A percentile compares a stretch with the other conserved stretches of the same genome.
phyloP scores from a whole-genome alignment of 305 asterid genomes.

The Fraxinus angustifolia region DNA sequence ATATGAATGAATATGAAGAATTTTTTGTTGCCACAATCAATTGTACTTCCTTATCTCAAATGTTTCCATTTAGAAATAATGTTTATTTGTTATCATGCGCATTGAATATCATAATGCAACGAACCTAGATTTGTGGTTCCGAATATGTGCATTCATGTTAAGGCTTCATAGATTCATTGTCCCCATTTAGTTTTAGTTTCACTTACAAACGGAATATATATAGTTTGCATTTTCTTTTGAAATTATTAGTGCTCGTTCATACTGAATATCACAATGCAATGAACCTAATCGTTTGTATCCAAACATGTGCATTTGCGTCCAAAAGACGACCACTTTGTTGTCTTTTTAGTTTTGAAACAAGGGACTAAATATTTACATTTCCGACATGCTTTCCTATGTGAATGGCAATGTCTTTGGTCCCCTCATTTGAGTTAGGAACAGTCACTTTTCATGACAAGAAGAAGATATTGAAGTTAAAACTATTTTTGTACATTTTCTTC shows the following conservation, averaged over 20 bases:
- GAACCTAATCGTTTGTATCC: constrained; percentile 25
- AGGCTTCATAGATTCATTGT: background rate
- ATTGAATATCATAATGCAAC: background rate
- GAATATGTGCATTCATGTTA: background rate
- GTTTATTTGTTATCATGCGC: background rate
- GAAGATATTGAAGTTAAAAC: background rate
- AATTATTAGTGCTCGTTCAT: background rate
- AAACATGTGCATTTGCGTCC: constrained; percentile 33
- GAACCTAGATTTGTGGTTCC: background rate
- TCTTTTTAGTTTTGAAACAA: constrained; percentile 34
- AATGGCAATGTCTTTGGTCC: constrained; percentile 52
- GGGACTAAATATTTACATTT: constrained; percentile 19
- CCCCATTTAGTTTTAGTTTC: background rate
- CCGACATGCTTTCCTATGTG: constrained; percentile 38
- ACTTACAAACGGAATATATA: background rate
- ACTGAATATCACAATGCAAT: background rate
- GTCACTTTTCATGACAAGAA: constrained; percentile 23
- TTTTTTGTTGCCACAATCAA: too few species aligned
- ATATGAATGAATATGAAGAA: too few species aligned
- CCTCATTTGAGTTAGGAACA: constrained; percentile 20
- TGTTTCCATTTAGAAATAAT: background rate
- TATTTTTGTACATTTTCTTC: background rate
- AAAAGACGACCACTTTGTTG: constrained; percentile 21
- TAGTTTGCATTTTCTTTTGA: background rate
- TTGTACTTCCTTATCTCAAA: too few species aligned